Base-by-base conservation (phyloP, 1,284 basidiomycete species). In the Puccinia novopanici region DNA sequence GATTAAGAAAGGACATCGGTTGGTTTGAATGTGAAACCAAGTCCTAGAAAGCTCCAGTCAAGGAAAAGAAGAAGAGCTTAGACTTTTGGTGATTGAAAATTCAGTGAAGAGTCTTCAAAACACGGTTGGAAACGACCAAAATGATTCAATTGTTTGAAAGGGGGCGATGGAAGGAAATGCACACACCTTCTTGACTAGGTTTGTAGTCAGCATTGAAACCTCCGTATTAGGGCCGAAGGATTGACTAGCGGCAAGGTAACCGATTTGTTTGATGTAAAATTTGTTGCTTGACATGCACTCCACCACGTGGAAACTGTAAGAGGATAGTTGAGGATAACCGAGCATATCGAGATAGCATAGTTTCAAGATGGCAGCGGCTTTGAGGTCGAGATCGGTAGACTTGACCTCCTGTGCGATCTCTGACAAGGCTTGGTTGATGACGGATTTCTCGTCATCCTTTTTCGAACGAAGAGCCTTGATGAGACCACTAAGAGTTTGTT, bases 121-220 rank as follows among this genome's bases (percentile, higher is more conserved):
- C 54, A 42, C 13, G n/a, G 19, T 19, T 19, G 57, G 19, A n/a
- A 61, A 70, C 24, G 67, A 52, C 50, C 34, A 15, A 48, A 54
- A 22, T 30, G 50, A 27, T 73, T 57, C 37, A 30, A 37, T 72
- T 24, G 5, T 34, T 57, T 30, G 50, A 52, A 54, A n/a, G 48
- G 13, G 34, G 48, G 5, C 57, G 9, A n/a, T 37, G 48, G 42
- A 73, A 57, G 50, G 55, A 34, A 55, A 17, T 17, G 40, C 22
- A 84, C 89, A 82, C 82, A 93, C 95, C 90, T 99, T 99, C 89
- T 99, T 98, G 84, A 99, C 89, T 42, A 96, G 88, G 87, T 99
- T 99, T 12, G 97, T 98, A 0, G 96, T 97, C 65, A 99, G 89
- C 89, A 99, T 98, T 30, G 98, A 90, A 54, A 99, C 96, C 84